Base-by-base conservation (phyloP, 768 basidiomycete species). In the Kondoa malvinella region DNA sequence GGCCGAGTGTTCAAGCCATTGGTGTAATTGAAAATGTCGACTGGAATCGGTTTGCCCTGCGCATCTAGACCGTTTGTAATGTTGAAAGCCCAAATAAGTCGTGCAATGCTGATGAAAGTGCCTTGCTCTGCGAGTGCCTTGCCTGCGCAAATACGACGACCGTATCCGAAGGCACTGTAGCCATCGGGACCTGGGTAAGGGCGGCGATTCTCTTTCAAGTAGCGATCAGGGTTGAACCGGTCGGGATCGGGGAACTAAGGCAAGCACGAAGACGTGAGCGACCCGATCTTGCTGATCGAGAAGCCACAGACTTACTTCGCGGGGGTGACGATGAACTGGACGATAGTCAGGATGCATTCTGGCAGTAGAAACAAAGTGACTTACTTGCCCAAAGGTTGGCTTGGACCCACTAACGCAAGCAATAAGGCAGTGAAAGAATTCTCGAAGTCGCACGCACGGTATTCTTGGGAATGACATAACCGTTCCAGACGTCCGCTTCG, bases 171-270 rank as follows among this genome's bases (percentile, higher is more conserved):
- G 3, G 68, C 68, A 69, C 34, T 50, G 65, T 69, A 66, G 14
- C 66, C 69, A 33, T 57, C 67, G 25, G 33, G 67, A 4, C 68
- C 68, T 30, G 68, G 68, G 32, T 69, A 69, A 16, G 67, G 67
- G 25, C 67, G 66, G 3, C 58, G 32, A 14, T 34, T 64, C 56
- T 2, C 73, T 50, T 50, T 50, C 40, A 50, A 50, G 21, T 50
- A 50, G 8, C 40, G 40, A 50, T 50, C 40, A 21, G 40, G 40
- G 40, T 50, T 50, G 68, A 72, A 74, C 29, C 56, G 17, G 29
- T 73, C 66, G 1, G 72, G 69, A 12, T 72, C 70, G 2, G 73
- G 73, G 66, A 71, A 74, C n/a, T n/a, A n/a, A n/a, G n/a, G n/a
- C n/a, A n/a, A n/a, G n/a, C n/a, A n/a, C n/a, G n/a, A n/a, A n/a